A percentile compares a stretch with the other conserved stretches of the same genome.
Conservation (phyloP, 306 rosid genomes). For the Luffa acutangula region DNA sequence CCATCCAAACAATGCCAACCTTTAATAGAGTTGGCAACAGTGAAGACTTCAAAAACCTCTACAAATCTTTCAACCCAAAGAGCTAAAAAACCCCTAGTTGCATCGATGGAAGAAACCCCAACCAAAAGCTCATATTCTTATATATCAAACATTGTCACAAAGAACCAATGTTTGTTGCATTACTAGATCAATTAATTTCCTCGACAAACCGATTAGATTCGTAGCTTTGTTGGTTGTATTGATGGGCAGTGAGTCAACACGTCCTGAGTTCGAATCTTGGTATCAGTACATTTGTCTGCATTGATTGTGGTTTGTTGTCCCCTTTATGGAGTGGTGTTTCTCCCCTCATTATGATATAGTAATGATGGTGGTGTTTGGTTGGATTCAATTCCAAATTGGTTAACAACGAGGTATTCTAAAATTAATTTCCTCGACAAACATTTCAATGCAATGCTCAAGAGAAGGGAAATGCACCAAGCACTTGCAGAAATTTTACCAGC, state of each 20-base stretch:
- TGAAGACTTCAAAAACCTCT: neutral
- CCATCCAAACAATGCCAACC: neutral
- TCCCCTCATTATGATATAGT: no score
- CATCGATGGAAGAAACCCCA: neutral
- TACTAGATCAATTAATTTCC: neutral
- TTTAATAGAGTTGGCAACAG: neutral
- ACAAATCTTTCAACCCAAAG: neutral
- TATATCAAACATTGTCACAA: neutral
- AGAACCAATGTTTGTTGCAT: neutral
- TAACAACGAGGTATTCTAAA: no score
- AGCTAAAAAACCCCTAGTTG: neutral
- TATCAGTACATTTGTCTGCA: no score
- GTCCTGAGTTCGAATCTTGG: no score
- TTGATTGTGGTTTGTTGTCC: no score
- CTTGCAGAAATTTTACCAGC: conserved; percentile 46
- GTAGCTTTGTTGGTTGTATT: no score
- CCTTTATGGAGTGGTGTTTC: no score
- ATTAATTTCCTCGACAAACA: neutral
- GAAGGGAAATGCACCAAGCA: neutral
- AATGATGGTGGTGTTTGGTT: no score
- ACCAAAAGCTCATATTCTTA: neutral
- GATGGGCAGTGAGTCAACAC: no score
- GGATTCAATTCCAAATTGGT: no score
- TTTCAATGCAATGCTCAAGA: neutral
- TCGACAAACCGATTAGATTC: no score